These are phyloP conservation scores for Pleurotus tuoliensis DNA, from an alignment of 768 basidiomycete species.

Conservation along the genomic window DNA sequence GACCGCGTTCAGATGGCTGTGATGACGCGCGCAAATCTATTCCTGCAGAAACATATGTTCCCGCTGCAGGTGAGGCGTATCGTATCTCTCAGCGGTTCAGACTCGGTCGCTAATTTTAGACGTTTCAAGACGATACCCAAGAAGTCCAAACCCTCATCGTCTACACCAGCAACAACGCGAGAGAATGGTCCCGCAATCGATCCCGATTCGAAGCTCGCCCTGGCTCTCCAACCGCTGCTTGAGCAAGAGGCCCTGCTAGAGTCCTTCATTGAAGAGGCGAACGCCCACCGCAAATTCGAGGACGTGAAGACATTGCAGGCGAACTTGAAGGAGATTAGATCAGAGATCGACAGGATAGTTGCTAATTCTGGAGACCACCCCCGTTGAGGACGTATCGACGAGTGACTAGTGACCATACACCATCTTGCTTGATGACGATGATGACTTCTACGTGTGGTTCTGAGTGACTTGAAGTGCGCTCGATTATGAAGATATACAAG, in stretches of 20 bases:
- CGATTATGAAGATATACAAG: background rate
- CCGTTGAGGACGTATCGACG: background rate
- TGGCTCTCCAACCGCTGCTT: conserved; percentile 77
- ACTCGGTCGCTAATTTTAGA: background rate
- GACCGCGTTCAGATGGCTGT: conserved; percentile 84
- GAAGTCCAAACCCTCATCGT: conserved; percentile 19
- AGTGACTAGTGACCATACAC: no score
- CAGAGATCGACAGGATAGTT: conserved; percentile 74
- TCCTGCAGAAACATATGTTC: conserved; percentile 89
- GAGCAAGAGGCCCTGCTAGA: conserved; percentile 94
- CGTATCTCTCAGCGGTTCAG: background rate
- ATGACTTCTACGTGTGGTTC: no score
- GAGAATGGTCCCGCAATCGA: conserved; percentile 37
- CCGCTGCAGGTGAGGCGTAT: conserved; percentile 59
- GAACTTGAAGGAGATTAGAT: conserved; percentile 79
- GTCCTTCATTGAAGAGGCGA: conserved; percentile 87
- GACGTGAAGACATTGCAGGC: conserved; percentile 82
- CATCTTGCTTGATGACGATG: no score
- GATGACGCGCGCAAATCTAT: conserved; percentile 67
- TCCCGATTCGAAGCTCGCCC: conserved; percentile 67
- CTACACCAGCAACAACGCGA: conserved; percentile 5
- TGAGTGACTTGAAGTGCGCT: background rate
- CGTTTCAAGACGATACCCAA: conserved; percentile 44
- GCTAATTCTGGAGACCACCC: conserved; percentile 16
- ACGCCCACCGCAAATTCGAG: conserved; percentile 89